Evolutionary conservation across 148 eudicot genomes (phyloP).

Genomic region (Tetragonia tetragonoides): DNA sequence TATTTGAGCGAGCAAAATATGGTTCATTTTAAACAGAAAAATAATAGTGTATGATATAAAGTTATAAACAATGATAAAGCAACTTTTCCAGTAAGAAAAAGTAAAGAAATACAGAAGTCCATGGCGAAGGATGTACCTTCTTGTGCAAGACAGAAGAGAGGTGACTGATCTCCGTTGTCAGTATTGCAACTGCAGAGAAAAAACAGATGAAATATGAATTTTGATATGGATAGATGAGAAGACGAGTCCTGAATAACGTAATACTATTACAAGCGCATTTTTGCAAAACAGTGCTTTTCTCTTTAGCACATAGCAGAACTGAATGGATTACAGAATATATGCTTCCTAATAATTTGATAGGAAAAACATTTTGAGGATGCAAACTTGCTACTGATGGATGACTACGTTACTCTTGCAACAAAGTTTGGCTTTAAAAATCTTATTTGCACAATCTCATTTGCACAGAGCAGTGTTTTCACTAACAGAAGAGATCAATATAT

Average conservation of each 20-base stretch:
- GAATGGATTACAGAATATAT: neutral
- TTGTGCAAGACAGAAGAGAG: conserved; percentile 36
- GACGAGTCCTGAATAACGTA: neutral
- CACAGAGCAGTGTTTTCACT: neutral
- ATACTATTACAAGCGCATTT: neutral
- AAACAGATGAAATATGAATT: neutral
- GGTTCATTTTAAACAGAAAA: no score
- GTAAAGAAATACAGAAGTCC: neutral
- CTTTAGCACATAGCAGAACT: neutral
- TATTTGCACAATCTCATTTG: no score
- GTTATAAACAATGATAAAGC: no score
- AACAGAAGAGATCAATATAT: neutral
- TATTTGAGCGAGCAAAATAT: no score
- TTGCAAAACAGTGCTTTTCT: neutral
- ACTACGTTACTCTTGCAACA: neutral
- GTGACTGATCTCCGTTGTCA: conserved; percentile 32
- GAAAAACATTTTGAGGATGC: neutral
- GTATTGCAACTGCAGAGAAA: conserved; percentile 32
- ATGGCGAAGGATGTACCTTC: conserved; percentile 18
- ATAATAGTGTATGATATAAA: no score
- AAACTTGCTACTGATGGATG: neutral
- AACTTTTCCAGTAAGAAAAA: neutral
- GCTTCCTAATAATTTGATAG: neutral
- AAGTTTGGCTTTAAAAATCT: no score
- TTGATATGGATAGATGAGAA: neutral